Conservation (phyloP, 176 grass and related monocot species). For the Oropetium thomaeum region DNA sequence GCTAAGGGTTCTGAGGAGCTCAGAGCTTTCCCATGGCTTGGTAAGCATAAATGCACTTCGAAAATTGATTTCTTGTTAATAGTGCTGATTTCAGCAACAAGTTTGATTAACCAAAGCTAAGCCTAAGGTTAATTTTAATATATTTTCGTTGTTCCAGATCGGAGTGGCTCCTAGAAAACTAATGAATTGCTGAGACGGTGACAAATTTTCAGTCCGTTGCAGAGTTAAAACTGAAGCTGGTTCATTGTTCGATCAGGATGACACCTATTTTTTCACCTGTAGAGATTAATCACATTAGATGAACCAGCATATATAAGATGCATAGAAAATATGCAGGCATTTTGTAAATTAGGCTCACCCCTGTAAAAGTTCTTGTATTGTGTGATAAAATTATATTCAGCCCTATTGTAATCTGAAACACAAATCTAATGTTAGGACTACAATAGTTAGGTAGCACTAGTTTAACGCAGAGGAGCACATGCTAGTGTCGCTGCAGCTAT, state of each 20-base stretch:
- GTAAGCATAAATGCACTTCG: conserved; percentile 34
- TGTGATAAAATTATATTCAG: conserved; percentile 2
- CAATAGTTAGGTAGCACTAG: not conserved
- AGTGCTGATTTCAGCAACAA: not conserved
- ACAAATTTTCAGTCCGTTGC: conserved; percentile 14
- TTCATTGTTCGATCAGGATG: not conserved
- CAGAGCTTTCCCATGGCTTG: conserved; percentile 54
- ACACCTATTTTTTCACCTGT: conserved; percentile 21
- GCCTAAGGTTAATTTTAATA: not conserved
- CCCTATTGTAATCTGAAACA: not conserved
- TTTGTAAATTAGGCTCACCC: conserved; percentile 59
- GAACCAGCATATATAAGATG: conserved; percentile 32
- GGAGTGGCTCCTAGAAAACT: conserved; percentile 20
- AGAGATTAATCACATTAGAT: conserved; percentile 39
- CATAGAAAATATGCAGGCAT: conserved; percentile 34
- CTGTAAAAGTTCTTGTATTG: conserved; percentile 8
- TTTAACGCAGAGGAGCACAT: not conserved
- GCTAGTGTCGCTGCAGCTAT: conserved; percentile 1
- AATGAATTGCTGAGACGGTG: conserved; percentile 23
- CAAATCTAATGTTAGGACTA: conserved; percentile 12
- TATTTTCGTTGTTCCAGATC: conserved; percentile 28
- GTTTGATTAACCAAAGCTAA: conserved; percentile 28
- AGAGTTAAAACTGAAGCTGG: conserved; percentile 17
- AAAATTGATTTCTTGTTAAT: not conserved
- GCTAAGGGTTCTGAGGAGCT: conserved; percentile 86